These are phyloP conservation scores for Austroboletus rostrupii DNA, from an alignment of 1,284 basidiomycete species.

Conservation along the genomic window DNA sequence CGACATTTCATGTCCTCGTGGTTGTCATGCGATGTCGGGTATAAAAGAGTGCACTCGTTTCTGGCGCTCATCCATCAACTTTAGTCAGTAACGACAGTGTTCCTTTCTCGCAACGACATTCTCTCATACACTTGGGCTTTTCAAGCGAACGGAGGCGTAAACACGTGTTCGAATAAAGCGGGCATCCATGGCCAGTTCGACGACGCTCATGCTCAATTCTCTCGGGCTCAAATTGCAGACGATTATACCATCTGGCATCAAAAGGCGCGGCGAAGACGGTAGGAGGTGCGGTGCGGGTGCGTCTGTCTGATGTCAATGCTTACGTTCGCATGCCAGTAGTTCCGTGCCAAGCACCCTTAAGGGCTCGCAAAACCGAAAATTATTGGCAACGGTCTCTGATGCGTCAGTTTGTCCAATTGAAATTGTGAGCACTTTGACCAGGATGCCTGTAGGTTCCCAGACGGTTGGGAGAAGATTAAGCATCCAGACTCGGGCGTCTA, in stretches of 20 bases:
- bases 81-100: not conserved
- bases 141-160: not conserved
- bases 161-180: not conserved
- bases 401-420: constrained; percentile 8
- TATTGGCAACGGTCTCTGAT: not conserved
- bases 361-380: constrained; percentile 6
- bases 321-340: not conserved
- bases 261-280: not conserved
- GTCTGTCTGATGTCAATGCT: not conserved
- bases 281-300: constrained; percentile 6
- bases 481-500: constrained; percentile 30
- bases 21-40: not conserved
- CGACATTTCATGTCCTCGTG: no score
- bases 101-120: not conserved
- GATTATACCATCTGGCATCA: constrained; percentile 16
- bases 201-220: not conserved
- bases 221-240: constrained; percentile 10
- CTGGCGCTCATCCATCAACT: not conserved
- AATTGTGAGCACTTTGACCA: not conserved
- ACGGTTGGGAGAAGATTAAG: constrained; percentile 23
- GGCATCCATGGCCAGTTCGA: not conserved
- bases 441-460: constrained; percentile 8
- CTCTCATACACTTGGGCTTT: not conserved
- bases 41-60: constrained; percentile 2
- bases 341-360: constrained; percentile 17